Conservation (phyloP, 139 green algal species). For the Ostreobium quekettii region DNA sequence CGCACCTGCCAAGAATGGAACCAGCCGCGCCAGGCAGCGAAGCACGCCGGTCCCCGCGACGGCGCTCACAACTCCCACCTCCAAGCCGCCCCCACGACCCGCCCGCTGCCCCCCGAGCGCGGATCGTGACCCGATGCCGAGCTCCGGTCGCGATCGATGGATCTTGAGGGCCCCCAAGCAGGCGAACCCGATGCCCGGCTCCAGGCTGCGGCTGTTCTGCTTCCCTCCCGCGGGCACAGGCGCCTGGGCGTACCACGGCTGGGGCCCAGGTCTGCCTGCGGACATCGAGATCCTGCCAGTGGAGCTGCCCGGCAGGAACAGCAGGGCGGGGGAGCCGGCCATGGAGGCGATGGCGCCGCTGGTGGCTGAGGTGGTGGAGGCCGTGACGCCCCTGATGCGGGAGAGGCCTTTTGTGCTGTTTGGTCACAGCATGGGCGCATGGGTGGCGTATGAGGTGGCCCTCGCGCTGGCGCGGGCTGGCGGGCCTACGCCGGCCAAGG, state of each 20-base stretch:
- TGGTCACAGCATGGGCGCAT: slow-evolving; percentile 55
- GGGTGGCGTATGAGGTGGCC: slow-evolving; percentile 33
- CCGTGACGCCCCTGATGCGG: neutral
- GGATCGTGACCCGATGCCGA: too few relatives aligned
- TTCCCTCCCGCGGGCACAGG: slow-evolving; percentile 42
- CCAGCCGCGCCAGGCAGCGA: too few relatives aligned
- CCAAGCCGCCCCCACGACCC: too few relatives aligned
- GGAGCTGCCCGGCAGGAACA: slow-evolving; percentile 42
- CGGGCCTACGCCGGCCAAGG: too few relatives aligned
- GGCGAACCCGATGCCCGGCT: neutral
- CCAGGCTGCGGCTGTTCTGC: slow-evolving; percentile 29
- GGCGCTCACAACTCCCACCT: too few relatives aligned
- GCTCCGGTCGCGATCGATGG: too few relatives aligned
- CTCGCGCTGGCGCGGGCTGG: too few relatives aligned
- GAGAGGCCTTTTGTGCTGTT: slow-evolving; percentile 35
- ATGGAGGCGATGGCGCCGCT: slow-evolving; percentile 18
- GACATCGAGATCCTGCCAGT: slow-evolving; percentile 34
- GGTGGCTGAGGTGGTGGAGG: slow-evolving; percentile 20
- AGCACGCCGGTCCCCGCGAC: too few relatives aligned
- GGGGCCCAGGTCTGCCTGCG: slow-evolving; percentile 19
- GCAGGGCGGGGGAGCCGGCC: slow-evolving; percentile 25
- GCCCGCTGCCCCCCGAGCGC: too few relatives aligned
- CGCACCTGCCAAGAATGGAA: too few relatives aligned
- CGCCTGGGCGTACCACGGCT: slow-evolving; percentile 35
- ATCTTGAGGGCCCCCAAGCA: too few relatives aligned